A percentile compares a stretch with the other conserved stretches of the same genome.
Evolutionary conservation across 148 eudicot genomes (phyloP).

Genomic region (Cornus controversa): DNA sequence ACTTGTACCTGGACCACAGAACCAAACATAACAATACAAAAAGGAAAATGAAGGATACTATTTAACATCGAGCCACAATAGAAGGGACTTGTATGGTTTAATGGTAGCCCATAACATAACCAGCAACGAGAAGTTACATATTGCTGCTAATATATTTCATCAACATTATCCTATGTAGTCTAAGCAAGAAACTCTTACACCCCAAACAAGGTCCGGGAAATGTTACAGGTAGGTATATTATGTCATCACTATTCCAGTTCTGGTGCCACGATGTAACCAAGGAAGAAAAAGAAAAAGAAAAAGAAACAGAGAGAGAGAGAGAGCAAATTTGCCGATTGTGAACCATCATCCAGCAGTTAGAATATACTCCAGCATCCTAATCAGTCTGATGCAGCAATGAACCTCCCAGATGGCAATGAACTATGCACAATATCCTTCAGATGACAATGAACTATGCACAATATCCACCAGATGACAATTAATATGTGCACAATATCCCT

Average conservation of each 20-base stretch:
- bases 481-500: too few relatives aligned
- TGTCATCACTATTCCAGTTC: background rate
- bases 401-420: conserved; percentile 21
- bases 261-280: background rate
- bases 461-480: too few relatives aligned
- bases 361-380: conserved; percentile 15
- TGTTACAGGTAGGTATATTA: background rate
- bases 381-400: conserved; percentile 8
- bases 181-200: background rate
- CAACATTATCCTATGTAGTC: background rate
- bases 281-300: background rate
- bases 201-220: background rate
- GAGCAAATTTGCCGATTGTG: too few relatives aligned
- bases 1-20: too few relatives aligned
- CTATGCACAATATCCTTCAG: conserved; percentile 41
- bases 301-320: too few relatives aligned
- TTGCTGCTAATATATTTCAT: background rate
- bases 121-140: conserved; percentile 13
- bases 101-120: too few relatives aligned
- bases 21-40: too few relatives aligned
- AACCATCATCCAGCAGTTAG: too few relatives aligned
- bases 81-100: too few relatives aligned
- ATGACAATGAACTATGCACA: too few relatives aligned
- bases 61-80: too few relatives aligned
- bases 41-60: too few relatives aligned